These are phyloP conservation scores for Fusarium guadeloupense DNA, from an alignment of 2,329 filamentous ascomycete genomes.

Conservation along the genomic window DNA sequence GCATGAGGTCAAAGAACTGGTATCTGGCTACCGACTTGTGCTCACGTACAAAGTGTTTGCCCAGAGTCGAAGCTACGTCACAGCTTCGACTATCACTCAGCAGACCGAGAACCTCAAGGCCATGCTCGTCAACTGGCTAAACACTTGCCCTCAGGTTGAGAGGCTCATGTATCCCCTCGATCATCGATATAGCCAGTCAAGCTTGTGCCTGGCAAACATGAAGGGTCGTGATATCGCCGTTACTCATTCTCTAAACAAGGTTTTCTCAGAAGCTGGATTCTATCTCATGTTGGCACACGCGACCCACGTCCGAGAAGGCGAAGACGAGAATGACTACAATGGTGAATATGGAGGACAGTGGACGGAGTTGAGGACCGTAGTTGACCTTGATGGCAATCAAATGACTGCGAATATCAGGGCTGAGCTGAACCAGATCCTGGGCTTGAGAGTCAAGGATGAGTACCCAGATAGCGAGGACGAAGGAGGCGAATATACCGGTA, in stretches of 20 bases:
- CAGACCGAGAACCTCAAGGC: conserved; percentile 1
- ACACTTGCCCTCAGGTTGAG: not conserved
- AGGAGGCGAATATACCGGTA: not conserved
- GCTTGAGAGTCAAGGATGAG: not conserved
- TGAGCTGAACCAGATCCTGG: conserved; percentile 1
- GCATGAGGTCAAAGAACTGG: conserved; percentile 4
- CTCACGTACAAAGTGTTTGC: conserved; percentile 27
- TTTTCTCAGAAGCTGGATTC: conserved; percentile 14
- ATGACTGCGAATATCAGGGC: not conserved
- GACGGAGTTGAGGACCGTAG: not conserved
- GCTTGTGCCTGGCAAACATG: conserved; percentile 15
- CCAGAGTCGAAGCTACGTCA: not conserved
- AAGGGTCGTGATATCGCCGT: conserved; percentile 18
- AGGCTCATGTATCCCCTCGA: conserved; percentile 14
- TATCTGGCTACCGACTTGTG: conserved; percentile 20
- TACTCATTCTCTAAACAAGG: not conserved
- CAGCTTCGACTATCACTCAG: not conserved
- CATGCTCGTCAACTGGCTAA: conserved; percentile 1
- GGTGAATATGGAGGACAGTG: not conserved
- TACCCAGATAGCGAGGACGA: conserved; percentile 2
- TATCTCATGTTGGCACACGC: conserved; percentile 19
- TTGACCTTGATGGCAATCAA: not conserved
- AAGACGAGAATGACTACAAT: not conserved
- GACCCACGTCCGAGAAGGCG: not conserved
- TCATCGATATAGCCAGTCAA: conserved; percentile 17